phyloP scores from a whole-genome alignment of 169 alveolate species.

The Besnoitia besnoiti region DNA sequence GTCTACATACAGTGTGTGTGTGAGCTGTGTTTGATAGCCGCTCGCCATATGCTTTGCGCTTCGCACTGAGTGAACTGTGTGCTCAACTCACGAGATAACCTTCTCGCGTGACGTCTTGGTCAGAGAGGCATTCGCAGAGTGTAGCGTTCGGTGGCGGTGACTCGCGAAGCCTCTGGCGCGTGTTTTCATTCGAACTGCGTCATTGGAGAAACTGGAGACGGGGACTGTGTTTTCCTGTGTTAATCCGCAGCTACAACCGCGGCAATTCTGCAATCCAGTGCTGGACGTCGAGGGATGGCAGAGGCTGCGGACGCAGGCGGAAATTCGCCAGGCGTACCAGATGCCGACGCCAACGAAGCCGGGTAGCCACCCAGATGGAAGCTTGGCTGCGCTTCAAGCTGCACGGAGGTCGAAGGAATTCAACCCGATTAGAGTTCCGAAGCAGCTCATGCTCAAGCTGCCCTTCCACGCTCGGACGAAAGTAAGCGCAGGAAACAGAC shows the following conservation, averaged over 20 bases:
- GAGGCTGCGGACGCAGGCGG: conserved; percentile 76
- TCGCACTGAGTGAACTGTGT: too few species aligned
- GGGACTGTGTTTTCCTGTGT: too few species aligned
- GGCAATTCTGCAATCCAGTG: conserved; percentile 77
- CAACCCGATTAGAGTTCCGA: conserved; percentile 70
- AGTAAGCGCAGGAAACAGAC: conserved; percentile 29
- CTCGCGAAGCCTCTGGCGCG: too few species aligned
- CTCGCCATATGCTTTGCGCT: too few species aligned
- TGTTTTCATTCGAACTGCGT: too few species aligned
- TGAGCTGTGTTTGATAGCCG: too few species aligned
- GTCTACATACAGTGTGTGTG: too few species aligned
- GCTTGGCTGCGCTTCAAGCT: conserved; percentile 52
- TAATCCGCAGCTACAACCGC: conserved; percentile 60
- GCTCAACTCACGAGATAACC: too few species aligned
- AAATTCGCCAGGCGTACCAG: conserved; percentile 69
- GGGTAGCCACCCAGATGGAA: conserved; percentile 51
- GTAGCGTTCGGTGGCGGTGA: too few species aligned
- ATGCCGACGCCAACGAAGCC: conserved; percentile 73
- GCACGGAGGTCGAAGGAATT: conserved; percentile 68
- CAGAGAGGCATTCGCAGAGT: too few species aligned
- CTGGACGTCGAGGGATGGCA: conserved; percentile 79
- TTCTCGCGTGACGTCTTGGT: too few species aligned
- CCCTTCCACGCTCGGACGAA: conserved; percentile 72
- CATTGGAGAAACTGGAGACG: too few species aligned
- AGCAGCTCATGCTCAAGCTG: conserved; percentile 64